Evolutionary conservation across 331 rosid genomes (phyloP), one percentile per base, ranked within the genome.

Genomic region (Rhamnella rubrinervis): DNA sequence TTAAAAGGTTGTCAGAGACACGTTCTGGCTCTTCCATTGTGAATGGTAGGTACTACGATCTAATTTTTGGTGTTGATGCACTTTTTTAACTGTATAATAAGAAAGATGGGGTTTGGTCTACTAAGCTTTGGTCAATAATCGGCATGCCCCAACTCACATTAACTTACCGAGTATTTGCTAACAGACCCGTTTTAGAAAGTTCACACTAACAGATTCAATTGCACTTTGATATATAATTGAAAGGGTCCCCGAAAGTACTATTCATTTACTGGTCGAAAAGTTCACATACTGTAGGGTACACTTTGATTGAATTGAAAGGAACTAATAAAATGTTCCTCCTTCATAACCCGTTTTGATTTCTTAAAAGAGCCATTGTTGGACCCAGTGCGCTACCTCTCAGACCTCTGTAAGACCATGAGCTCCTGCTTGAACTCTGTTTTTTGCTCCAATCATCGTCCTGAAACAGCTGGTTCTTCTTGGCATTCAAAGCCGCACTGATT

Each of bases 341-440:
- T 77, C 77, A 77, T 10, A 87, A 80, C 68, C 74, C 96, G 39
- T 85, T 88, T 65, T 89, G 89, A 6, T 87, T 78, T 75, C 97
- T 83, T 80, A 91, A 79, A 65, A 61, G 57, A 53, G 90, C 90
- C 90, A 95, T 83, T 52, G 89, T 86, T 44, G 96, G 99, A 80
- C 97, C 99, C 70, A 95, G 73, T 35, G 97, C 97, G 35, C 99
- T 85, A 83, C 93, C 81, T 75, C 93, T 86, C 73, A 87, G 63
- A 61, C 85, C 91, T 74, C 91, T 87, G 20, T 68, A 19, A 23
- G 92, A 83, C 95, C 96, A 85, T 40, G 88, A 67, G 19, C 80
- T 75, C 37, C 81, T 71, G 71, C 81, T 77, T 69, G 89, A 80
- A 59, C 68, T 78, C 64, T 78, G 86, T 50, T 66, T 79, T 68